Conservation (phyloP, 164 flowering plant species). For the Tinospora cordifolia region DNA sequence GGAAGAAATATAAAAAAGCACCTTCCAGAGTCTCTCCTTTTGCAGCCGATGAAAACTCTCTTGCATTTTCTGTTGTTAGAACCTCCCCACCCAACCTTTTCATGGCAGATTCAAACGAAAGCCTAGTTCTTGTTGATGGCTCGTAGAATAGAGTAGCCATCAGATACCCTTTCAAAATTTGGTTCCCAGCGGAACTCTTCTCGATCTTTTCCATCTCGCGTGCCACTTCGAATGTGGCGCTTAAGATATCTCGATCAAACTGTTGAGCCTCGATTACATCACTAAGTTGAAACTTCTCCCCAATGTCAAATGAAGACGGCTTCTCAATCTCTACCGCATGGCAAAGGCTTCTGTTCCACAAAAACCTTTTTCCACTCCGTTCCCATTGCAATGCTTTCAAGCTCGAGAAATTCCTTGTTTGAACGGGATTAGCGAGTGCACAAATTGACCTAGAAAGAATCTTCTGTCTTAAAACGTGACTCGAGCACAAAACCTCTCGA, state of each 20-base stretch:
- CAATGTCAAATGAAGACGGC: conserved; percentile 25
- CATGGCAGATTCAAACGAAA: conserved; percentile 98
- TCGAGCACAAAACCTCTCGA: conserved; percentile 16
- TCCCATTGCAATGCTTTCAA: conserved; percentile 18
- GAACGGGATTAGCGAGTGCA: conserved; percentile 6
- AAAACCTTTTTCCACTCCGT: conserved; percentile 8
- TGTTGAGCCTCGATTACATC: conserved; percentile 94
- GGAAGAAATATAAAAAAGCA: conserved; percentile 15
- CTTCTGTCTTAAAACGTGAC: conserved; percentile 8
- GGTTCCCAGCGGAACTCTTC: conserved; percentile 58
- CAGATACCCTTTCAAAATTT: conserved; percentile 73
- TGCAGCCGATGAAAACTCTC: conserved; percentile 96
- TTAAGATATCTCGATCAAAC: conserved; percentile 71
- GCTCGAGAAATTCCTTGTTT: conserved; percentile 8
- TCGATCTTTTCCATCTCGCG: conserved; percentile 83
- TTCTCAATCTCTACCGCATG: conserved; percentile 27
- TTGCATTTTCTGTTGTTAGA: conserved; percentile 93
- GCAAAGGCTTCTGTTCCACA: conserved; percentile 24
- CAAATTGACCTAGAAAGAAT: conserved; percentile 14
- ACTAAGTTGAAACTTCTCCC: conserved; percentile 74
- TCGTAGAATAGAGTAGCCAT: conserved; percentile 98
- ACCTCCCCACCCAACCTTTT: conserved; percentile 96
- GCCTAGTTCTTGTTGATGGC: conserved; percentile 97
- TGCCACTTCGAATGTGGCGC: conserved; percentile 79
- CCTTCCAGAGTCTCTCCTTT: conserved; percentile 99